These are phyloP conservation scores for Nigrograna mackinnonii DNA, from an alignment of 2,329 filamentous ascomycete genomes.

Conservation along the genomic window DNA sequence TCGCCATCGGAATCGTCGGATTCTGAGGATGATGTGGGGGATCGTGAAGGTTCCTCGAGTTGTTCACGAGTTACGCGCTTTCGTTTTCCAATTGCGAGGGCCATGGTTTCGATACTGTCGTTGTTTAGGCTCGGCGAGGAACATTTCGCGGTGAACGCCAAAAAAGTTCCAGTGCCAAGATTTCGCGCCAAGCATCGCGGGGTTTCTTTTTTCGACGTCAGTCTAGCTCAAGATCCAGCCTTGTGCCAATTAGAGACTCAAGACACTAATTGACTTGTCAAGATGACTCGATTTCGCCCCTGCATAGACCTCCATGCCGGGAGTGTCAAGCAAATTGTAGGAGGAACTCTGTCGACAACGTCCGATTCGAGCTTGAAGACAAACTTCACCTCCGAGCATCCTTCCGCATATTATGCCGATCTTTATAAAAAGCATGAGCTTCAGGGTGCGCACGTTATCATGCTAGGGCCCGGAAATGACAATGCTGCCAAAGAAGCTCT, in stretches of 20 bases:
- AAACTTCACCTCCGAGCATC: constrained; percentile 87
- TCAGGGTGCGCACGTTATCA: constrained; percentile 88
- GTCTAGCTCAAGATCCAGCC: too few species aligned
- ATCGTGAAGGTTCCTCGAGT: constrained; percentile 27
- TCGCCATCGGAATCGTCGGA: constrained; percentile 44
- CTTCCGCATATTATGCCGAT: constrained; percentile 77
- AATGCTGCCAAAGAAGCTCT: constrained; percentile 78
- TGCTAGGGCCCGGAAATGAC: constrained; percentile 89
- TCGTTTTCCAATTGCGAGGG: constrained; percentile 48
- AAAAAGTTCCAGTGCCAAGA: constrained; percentile 12
- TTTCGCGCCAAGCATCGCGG: constrained; percentile 5
- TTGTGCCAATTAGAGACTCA: too few species aligned
- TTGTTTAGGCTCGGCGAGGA: neutral
- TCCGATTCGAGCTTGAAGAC: constrained; percentile 66
- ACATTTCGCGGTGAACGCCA: neutral
- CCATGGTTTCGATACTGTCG: constrained; percentile 29
- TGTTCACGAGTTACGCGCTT: constrained; percentile 45
- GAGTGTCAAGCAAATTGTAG: constrained; percentile 97
- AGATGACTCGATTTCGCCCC: constrained; percentile 91
- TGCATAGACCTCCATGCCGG: constrained; percentile 98
- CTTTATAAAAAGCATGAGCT: constrained; percentile 79
- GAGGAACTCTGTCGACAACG: constrained; percentile 71
- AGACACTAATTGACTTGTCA: too few species aligned
- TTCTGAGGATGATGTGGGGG: constrained; percentile 28
- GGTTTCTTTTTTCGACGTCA: too few species aligned